phyloP scores from a whole-genome alignment of 495 filamentous ascomycete species.

The Annulohypoxylon stygium region DNA sequence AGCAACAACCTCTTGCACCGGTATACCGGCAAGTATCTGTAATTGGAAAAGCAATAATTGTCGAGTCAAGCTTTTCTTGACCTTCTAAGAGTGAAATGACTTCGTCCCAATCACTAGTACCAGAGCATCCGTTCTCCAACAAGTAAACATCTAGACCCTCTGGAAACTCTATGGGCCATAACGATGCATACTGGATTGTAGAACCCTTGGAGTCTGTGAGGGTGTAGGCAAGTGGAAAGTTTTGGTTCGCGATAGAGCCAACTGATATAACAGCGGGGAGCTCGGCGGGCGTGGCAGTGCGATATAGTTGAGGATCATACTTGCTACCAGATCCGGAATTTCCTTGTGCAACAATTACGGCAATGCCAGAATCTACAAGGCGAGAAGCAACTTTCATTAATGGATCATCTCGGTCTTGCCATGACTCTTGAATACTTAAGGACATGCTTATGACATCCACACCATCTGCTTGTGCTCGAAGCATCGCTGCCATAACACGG shows the following conservation, averaged over 20 bases:
- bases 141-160: constrained; percentile 36
- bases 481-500: constrained; percentile 56
- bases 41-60: constrained; percentile 44
- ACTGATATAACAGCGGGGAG: constrained; percentile 31
- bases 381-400: constrained; percentile 33
- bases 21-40: constrained; percentile 31
- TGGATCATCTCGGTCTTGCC: constrained; percentile 38
- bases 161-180: constrained; percentile 42
- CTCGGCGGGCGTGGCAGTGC: constrained; percentile 32
- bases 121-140: constrained; percentile 33
- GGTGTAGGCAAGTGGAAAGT: constrained; percentile 40
- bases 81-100: constrained; percentile 22
- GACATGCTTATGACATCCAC: constrained; percentile 61
- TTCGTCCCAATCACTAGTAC: constrained; percentile 30
- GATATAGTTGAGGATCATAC: constrained; percentile 38
- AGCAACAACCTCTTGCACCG: constrained; percentile 35
- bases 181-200: constrained; percentile 42
- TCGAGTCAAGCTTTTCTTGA: constrained; percentile 39
- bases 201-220: constrained; percentile 41
- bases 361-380: constrained; percentile 44
- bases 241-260: constrained; percentile 33
- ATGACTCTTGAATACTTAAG: constrained; percentile 35
- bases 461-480: constrained; percentile 57
- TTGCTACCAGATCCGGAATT: constrained; percentile 45
- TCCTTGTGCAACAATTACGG: constrained; percentile 45